Conservation (phyloP, 768 basidiomycete genomes). For the Mycena alexandri region DNA sequence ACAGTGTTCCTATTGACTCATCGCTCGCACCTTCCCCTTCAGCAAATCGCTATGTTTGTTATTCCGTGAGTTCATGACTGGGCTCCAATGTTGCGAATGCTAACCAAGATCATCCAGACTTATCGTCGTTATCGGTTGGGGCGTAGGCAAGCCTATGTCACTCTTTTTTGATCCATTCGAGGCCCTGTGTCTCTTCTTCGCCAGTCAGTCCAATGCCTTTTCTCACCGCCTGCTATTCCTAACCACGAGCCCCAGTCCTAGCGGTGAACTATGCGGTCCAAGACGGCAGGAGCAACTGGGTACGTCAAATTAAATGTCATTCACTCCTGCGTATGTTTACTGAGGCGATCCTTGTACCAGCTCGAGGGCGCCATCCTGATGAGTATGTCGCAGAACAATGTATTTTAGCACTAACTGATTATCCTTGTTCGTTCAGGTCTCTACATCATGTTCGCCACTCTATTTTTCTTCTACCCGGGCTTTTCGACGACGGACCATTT, state of each 20-base stretch:
- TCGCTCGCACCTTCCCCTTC: neutral
- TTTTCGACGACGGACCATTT: neutral
- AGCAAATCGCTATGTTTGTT: slow-evolving; percentile 76
- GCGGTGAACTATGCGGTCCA: slow-evolving; percentile 74
- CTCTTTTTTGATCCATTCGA: slow-evolving; percentile 80
- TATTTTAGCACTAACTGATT: neutral
- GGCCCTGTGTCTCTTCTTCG: slow-evolving; percentile 58
- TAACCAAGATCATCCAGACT: slow-evolving; percentile 49
- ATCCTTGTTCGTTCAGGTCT: slow-evolving; percentile 47
- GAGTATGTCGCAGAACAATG: no score
- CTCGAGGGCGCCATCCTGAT: slow-evolving; percentile 72
- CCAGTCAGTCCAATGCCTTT: slow-evolving; percentile 34
- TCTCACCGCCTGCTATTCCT: neutral
- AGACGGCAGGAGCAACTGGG: slow-evolving; percentile 72
- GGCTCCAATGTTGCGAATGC: neutral
- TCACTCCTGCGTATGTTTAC: neutral
- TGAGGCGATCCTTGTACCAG: neutral
- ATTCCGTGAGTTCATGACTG: slow-evolving; percentile 61
- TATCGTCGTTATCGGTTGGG: slow-evolving; percentile 73
- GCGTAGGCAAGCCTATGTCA: slow-evolving; percentile 68
- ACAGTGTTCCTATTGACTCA: neutral
- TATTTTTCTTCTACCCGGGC: slow-evolving; percentile 54
- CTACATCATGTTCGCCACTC: slow-evolving; percentile 64
- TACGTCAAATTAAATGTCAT: neutral
- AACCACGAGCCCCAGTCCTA: slow-evolving; percentile 55